Base-by-base conservation (phyloP, 495 filamentous ascomycete genomes). In the Immersiella caudata region DNA sequence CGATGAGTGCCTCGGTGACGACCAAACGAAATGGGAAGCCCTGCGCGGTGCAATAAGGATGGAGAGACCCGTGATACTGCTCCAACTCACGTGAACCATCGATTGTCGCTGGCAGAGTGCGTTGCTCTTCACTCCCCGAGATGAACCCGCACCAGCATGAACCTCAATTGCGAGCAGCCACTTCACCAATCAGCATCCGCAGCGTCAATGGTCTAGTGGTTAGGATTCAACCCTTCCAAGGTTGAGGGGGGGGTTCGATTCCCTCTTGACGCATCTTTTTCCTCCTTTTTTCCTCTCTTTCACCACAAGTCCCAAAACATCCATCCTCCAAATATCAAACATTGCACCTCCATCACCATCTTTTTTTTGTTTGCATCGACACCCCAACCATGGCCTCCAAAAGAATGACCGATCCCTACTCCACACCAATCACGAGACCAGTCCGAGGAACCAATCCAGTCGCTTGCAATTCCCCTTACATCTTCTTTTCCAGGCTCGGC, bases 191-290 rank as follows among this genome's bases (percentile, higher is more conserved):
- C 54, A 57, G 26, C 52, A 55, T 26, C 20, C 22, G 36, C 57
- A 62, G 60, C 60, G 60, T 50, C 60, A 62, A 62, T 62, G 60
- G 60, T 62, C 60, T 50, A 62, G 60, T 62, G 60, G 60, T 59
- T 59, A 50, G 60, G 35, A 62, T 62, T 62, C 60, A 62, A 62
- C 60, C 60, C 60, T 62, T 62, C 60, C 60, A 62, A 62, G 60
- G 60, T 62, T 62, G 60, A 62, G 60, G 60, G 60, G 60, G 60
- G 60, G 56, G 56, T 62, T 62, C 60, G 60, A 62, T 62, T 62
- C 60, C 60, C 60, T 62, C 60, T 62, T 62, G 60, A 26, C 60
- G 60, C 60, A 50, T 16, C 12, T 14, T 33, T 35, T 62, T 62
- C 29, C 29, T 62, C 9, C 20, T 62, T n/a, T 21, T 49, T 62